Evolutionary conservation across 2,329 filamentous ascomycete species (phyloP), one percentile per base, ranked within the genome.

Genomic region (Achaetomium macrosporum): DNA sequence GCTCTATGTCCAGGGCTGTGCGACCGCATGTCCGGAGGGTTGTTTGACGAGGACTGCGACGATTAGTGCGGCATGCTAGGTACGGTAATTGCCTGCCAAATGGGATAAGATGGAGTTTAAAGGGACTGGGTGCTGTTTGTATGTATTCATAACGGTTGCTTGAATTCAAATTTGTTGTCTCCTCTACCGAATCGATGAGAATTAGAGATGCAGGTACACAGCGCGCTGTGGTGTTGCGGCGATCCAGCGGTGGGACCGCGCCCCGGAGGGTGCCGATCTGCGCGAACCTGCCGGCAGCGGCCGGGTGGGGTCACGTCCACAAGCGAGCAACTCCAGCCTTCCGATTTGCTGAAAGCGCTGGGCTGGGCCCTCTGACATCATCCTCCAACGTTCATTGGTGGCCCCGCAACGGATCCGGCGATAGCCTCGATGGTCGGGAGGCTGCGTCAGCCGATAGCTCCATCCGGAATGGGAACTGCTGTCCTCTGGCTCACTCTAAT

Each of bases 1-100:
- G 50, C 60, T 70, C 15, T 66, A 59, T 51, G 65, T 70, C 5
- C 61, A 66, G 41, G 68, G 68, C 9, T 70, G 68, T 54, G 60
- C 63, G 54, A 68, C 66, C 1, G 64, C 60, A 15, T 71, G 67
- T 33, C 60, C 67, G 2, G 56, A 48, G 29, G 68, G 66, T 2
- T 70, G 68, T 57, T 56, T 66, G 33, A 70, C 67, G 39, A 54
- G 64, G 30, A 65, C 63, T 15, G 58, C 53, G 47, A 70, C 66
- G 15, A 47, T 63, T 37, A 69, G 59, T n/a, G 56, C 57, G 45
- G 55, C 20, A 19, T 52, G 54, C 12, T 59, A 42, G 9, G 30
- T n/a, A 8, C 16, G 36, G 15, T 15, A 9, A 35, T 15, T 35
- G 33, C 10, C 10, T 3, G 10, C 4, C 4, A 15, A 9, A 12